A percentile compares a stretch with the other conserved stretches of the same genome.
phyloP scores from a whole-genome alignment of 202 grass and related monocot genomes.

The Carex sylvatica region DNA sequence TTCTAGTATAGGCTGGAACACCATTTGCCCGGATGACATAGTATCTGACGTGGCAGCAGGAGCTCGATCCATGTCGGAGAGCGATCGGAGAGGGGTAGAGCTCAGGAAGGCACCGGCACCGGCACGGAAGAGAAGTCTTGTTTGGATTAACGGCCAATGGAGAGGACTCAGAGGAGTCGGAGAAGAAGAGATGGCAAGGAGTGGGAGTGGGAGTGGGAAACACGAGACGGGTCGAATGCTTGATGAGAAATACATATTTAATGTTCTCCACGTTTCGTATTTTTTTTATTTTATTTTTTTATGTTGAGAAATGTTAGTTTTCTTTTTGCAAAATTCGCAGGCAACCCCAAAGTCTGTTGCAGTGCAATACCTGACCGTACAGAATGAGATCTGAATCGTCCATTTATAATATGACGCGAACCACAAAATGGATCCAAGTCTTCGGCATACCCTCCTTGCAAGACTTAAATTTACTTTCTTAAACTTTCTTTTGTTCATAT shows the following conservation, averaged over 20 bases:
- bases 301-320: too few relatives aligned
- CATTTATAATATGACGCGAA: too few relatives aligned
- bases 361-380: too few relatives aligned
- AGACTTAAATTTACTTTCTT: too few relatives aligned
- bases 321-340: too few relatives aligned
- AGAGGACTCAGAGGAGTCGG: neutral
- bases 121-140: neutral
- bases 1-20: slow-evolving; percentile 54
- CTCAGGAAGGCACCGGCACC: neutral
- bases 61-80: neutral
- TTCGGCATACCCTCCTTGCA: too few relatives aligned
- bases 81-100: neutral
- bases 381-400: too few relatives aligned
- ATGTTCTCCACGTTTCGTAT: neutral
- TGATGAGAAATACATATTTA: neutral
- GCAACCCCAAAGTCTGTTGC: too few relatives aligned
- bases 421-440: too few relatives aligned
- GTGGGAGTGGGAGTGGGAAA: slow-evolving; percentile 1
- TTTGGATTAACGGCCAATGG: neutral
- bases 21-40: slow-evolving; percentile 32
- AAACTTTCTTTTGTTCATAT: too few relatives aligned
- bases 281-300: too few relatives aligned
- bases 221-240: neutral
- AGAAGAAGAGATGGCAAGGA: neutral
- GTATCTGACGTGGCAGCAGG: slow-evolving; percentile 9